A percentile compares a stretch with the other conserved stretches of the same genome.
These are phyloP conservation scores for Rhytidhysteron rufulum DNA, from an alignment of 2,329 filamentous ascomycete genomes.

Conservation along the genomic window DNA sequence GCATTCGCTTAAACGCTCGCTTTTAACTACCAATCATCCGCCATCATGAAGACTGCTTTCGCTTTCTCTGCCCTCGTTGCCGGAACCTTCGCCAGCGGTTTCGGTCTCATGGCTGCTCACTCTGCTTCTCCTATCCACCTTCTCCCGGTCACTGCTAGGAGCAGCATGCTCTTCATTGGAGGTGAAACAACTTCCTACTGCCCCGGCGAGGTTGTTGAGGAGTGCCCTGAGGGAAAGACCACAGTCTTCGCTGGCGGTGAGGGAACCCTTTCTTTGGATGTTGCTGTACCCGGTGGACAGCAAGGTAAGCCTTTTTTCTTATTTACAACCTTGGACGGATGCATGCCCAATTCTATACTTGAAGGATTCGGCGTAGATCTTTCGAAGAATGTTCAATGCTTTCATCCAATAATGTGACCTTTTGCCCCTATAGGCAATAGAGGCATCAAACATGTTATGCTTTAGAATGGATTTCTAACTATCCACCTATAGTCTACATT, in stretches of 20 bases:
- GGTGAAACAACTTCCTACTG: slow-evolving; percentile 48
- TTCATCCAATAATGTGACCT: too few relatives aligned
- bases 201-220: slow-evolving; percentile 35
- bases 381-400: too few relatives aligned
- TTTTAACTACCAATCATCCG: too few relatives aligned
- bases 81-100: slow-evolving; percentile 25
- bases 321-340: neutral
- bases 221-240: slow-evolving; percentile 46
- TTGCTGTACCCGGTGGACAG: slow-evolving; percentile 61
- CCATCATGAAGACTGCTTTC: slow-evolving; percentile 31
- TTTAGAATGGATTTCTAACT: too few relatives aligned
- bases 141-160: slow-evolving; percentile 44
- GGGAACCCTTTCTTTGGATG: slow-evolving; percentile 32
- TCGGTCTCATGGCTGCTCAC: slow-evolving; percentile 42
- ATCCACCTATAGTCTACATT: slow-evolving; percentile 48
- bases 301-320: slow-evolving; percentile 24
- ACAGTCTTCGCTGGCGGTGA: slow-evolving; percentile 44
- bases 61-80: slow-evolving; percentile 24
- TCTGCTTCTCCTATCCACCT: slow-evolving; percentile 50
- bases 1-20: neutral
- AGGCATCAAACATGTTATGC: too few relatives aligned
- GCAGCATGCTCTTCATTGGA: slow-evolving; percentile 49
- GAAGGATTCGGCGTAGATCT: too few relatives aligned
- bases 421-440: too few relatives aligned
- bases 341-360: neutral